Evolutionary conservation across 164 flowering plant species (phyloP).

Genomic region (Magnolia officinalis): DNA sequence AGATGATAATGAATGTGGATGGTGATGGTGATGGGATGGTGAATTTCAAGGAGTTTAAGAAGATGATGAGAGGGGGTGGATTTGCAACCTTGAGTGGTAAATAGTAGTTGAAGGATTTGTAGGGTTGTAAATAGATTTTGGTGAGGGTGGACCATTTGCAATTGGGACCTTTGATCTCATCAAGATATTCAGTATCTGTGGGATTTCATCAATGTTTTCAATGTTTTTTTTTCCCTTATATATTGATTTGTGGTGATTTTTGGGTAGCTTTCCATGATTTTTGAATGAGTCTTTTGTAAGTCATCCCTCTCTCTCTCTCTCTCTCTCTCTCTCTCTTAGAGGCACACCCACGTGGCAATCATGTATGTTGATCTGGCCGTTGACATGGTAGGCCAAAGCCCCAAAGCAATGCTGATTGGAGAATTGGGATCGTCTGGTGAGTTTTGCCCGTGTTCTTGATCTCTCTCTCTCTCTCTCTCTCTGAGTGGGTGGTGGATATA

Average conservation of each 20-base stretch:
- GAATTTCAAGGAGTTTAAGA: slow-evolving; percentile 53
- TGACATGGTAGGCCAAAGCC: background rate
- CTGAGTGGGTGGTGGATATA: too few species aligned
- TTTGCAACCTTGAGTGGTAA: slow-evolving; percentile 40
- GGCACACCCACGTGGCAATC: background rate
- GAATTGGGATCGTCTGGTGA: too few species aligned
- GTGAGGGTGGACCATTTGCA: background rate
- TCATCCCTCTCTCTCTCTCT: background rate
- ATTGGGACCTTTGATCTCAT: background rate
- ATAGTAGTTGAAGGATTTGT: slow-evolving; percentile 1
- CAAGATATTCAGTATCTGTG: background rate
- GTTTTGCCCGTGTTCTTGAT: too few species aligned
- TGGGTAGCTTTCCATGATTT: background rate
- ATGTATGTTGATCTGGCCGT: background rate
- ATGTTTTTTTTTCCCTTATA: background rate
- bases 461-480: too few species aligned
- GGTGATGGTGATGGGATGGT: slow-evolving; percentile 76
- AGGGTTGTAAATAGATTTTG: slow-evolving; percentile 3
- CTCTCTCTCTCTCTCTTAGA: too few species aligned
- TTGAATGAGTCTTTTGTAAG: background rate
- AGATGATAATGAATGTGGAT: slow-evolving; percentile 67
- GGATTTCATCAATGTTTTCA: background rate
- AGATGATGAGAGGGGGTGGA: slow-evolving; percentile 67
- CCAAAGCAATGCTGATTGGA: background rate
- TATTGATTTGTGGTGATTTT: background rate